phyloP scores from a whole-genome alignment of 768 basidiomycete species.

The Auricularia sp. region DNA sequence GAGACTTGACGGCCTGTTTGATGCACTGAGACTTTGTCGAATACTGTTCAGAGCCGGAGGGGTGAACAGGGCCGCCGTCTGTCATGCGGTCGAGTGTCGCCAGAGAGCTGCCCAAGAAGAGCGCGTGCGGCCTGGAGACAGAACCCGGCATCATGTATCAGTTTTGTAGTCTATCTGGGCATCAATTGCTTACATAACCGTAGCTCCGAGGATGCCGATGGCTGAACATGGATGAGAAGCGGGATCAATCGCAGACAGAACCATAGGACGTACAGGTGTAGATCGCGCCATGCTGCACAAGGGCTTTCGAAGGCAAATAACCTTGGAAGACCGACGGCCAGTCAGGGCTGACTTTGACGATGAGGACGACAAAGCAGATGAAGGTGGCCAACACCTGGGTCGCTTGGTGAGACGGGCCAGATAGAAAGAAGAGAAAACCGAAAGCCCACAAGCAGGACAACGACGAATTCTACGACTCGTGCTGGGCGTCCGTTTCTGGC shows the following conservation, averaged over 20 bases:
- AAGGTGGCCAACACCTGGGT: constrained; percentile 58
- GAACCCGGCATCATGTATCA: neutral
- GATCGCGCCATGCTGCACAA: constrained; percentile 47
- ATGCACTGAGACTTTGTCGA: constrained; percentile 10
- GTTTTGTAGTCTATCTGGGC: too few species aligned
- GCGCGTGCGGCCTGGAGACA: constrained; percentile 54
- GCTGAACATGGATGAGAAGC: constrained; percentile 24
- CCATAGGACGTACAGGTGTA: constrained; percentile 46
- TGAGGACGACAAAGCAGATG: constrained; percentile 67
- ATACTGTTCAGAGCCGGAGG: constrained; percentile 1
- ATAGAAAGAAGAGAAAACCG: neutral
- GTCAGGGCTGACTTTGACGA: constrained; percentile 55
- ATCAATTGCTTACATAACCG: constrained; percentile 42
- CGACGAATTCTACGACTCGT: neutral
- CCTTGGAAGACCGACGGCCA: constrained; percentile 71
- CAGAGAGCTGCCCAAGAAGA: constrained; percentile 79
- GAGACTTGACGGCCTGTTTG: constrained; percentile 13
- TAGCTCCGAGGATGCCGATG: constrained; percentile 70
- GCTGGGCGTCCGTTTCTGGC: neutral
- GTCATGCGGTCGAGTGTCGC: constrained; percentile 70
- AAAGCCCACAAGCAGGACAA: neutral
- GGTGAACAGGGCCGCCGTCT: neutral
- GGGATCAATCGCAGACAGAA: neutral
- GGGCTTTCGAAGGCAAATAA: constrained; percentile 60
- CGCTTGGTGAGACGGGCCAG: neutral